Conservation (phyloP, 805 yeast species). For the Yarrowia sp. region DNA sequence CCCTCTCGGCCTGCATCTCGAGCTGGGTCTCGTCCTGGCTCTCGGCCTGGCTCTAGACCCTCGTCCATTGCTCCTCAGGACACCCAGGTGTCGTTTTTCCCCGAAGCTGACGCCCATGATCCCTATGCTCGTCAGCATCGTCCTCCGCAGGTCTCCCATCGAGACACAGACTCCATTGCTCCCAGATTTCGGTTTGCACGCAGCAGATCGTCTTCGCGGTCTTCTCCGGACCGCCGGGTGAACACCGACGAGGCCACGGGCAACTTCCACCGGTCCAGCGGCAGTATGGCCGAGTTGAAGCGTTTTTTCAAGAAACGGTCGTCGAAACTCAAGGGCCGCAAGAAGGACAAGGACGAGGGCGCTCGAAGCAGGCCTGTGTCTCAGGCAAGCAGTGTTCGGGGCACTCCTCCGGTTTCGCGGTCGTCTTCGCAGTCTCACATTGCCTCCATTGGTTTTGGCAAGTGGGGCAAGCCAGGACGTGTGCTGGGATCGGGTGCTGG, state of each 20-base stretch:
- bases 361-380: conserved; percentile 13
- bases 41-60: conserved; percentile 6
- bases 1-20: conserved; percentile 11
- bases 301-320: conserved; percentile 53
- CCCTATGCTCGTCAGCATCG: conserved; percentile 50
- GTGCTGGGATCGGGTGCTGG: conserved; percentile 96
- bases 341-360: conserved; percentile 32
- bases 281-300: conserved; percentile 52
- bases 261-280: conserved; percentile 42
- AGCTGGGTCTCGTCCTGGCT: conserved; percentile 2
- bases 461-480: conserved; percentile 80
- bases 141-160: conserved; percentile 42
- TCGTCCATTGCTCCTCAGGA: conserved; percentile 11
- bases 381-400: conserved; percentile 1
- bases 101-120: conserved; percentile 42
- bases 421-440: conserved; percentile 19
- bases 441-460: conserved; percentile 11
- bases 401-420: conserved; percentile 5
- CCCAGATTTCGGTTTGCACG: conserved; percentile 49
- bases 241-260: conserved; percentile 38
- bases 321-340: conserved; percentile 41
- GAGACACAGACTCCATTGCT: conserved; percentile 47
- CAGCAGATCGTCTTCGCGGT: conserved; percentile 18
- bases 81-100: conserved; percentile 4
- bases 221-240: conserved; percentile 27